phyloP scores from a whole-genome alignment of 345 rosid genomes.

The Theobroma cacao region DNA sequence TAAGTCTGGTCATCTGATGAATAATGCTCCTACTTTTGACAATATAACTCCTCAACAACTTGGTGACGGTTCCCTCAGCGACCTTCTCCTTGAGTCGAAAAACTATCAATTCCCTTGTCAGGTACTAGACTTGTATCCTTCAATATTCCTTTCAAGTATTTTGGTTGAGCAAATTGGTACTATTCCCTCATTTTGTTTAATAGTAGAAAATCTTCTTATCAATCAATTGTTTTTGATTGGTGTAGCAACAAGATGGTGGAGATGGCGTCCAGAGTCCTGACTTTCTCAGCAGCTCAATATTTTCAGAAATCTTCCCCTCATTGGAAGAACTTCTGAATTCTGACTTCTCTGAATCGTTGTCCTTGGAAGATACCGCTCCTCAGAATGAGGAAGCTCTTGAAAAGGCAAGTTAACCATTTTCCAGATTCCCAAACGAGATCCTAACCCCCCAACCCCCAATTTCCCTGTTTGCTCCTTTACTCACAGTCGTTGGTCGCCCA shows the following conservation, averaged over 20 bases:
- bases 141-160: neutral
- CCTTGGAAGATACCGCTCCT: neutral
- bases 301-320: neutral
- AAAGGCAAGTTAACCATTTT: neutral
- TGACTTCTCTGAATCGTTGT: neutral
- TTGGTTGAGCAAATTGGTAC: neutral
- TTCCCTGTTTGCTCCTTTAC: neutral
- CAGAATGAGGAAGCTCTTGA: neutral
- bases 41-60: neutral
- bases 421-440: neutral
- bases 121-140: neutral
- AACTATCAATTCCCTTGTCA: neutral
- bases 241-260: neutral
- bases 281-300: neutral
- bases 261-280: neutral
- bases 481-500: neutral
- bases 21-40: constrained; percentile 15
- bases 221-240: neutral
- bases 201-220: neutral
- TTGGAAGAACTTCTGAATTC: neutral
- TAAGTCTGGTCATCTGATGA: neutral
- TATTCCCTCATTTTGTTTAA: neutral
- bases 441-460: neutral
- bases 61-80: constrained; percentile 1
- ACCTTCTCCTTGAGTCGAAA: constrained; percentile 10